A percentile compares a stretch with the other conserved stretches of the same genome.
Conservation (phyloP, 2,329 filamentous ascomycete genomes). For the Aureobasidium vineae region DNA sequence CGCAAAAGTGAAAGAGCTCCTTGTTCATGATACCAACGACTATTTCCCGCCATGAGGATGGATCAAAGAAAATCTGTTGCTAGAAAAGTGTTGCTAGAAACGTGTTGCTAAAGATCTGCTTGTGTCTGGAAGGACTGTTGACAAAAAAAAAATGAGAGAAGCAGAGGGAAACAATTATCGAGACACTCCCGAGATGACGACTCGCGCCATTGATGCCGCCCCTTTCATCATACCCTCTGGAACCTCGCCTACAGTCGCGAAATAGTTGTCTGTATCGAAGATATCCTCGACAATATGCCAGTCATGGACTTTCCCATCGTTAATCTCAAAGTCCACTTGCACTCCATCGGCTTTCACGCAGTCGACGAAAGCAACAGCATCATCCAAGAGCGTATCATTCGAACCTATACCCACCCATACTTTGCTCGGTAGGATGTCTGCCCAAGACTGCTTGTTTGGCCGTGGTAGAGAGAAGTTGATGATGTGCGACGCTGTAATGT, state of each 20-base stretch:
- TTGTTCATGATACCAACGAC: too few species aligned
- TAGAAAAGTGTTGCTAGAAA: too few species aligned
- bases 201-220: neutral
- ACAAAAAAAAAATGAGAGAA: too few species aligned
- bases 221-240: neutral
- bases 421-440: neutral
- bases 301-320: constrained; percentile 12
- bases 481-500: neutral
- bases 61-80: too few species aligned
- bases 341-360: constrained; percentile 11
- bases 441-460: neutral
- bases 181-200: neutral
- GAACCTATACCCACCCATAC: constrained; percentile 20
- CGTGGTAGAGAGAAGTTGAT: neutral
- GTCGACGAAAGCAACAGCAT: constrained; percentile 14
- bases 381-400: constrained; percentile 18
- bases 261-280: neutral
- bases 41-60: too few species aligned
- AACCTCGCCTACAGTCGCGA: neutral
- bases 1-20: too few species aligned
- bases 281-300: constrained; percentile 1
- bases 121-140: too few species aligned
- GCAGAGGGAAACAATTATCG: too few species aligned
- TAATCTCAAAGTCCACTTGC: constrained; percentile 4
- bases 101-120: too few species aligned